Percentiles rank a stretch among this genome's conserved stretches.
Evolutionary conservation across 2,329 filamentous ascomycete genomes (phyloP).

Genomic region (Talaromyces rugulosus): DNA sequence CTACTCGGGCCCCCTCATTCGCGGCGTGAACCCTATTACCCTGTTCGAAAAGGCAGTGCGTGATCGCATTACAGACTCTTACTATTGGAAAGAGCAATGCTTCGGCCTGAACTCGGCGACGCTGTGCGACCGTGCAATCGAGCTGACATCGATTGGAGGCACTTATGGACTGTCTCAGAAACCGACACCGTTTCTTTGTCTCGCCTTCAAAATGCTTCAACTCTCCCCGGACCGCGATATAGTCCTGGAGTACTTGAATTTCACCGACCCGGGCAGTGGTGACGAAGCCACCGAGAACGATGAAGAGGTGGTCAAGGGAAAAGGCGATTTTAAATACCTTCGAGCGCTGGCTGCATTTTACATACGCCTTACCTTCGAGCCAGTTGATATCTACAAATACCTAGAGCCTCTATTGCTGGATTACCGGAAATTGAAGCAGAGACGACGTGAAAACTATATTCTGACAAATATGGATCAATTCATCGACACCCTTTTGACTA

Average conservation of each 20-base stretch:
- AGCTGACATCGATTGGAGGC: constrained; percentile 79
- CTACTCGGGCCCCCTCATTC: constrained; percentile 69
- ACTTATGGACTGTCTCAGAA: constrained; percentile 81
- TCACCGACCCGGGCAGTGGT: constrained; percentile 65
- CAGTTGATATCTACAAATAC: constrained; percentile 72
- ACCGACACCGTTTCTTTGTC: constrained; percentile 84
- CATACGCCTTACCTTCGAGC: constrained; percentile 77
- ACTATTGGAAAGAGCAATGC: constrained; percentile 99
- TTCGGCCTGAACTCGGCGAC: constrained; percentile 84
- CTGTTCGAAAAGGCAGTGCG: constrained; percentile 94
- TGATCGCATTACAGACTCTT: constrained; percentile 90
- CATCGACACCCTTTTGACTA: constrained; percentile 83
- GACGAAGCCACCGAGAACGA: constrained; percentile 21
- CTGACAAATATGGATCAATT: constrained; percentile 88
- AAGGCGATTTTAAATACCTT: constrained; percentile 66
- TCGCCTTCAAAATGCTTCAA: constrained; percentile 92
- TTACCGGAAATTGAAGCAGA: constrained; percentile 73
- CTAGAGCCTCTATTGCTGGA: constrained; percentile 83
- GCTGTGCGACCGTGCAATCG: constrained; percentile 82
- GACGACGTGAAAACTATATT: constrained; percentile 67
- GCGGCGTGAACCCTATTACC: constrained; percentile 89
- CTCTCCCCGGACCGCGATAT: constrained; percentile 76
- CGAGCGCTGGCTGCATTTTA: constrained; percentile 89
- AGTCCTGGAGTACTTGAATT: constrained; percentile 72
- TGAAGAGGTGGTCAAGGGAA: constrained; percentile 28